Evolutionary conservation across 331 rosid genomes (phyloP).

Genomic region (Erythrophleum ivorense): DNA sequence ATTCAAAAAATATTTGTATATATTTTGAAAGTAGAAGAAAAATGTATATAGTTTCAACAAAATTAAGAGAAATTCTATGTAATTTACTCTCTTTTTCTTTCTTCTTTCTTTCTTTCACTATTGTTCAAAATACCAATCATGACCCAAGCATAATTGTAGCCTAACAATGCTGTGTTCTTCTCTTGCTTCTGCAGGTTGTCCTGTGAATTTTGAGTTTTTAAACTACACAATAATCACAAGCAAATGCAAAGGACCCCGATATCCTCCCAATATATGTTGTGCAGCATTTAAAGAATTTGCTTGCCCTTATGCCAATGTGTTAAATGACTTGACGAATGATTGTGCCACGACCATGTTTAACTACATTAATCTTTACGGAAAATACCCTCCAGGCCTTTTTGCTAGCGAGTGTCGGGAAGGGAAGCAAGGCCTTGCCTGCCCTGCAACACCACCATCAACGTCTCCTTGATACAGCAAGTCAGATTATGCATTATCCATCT

Average conservation of each 20-base stretch:
- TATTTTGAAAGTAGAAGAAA: no score
- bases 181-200: slow-evolving; percentile 73
- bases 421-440: slow-evolving; percentile 77
- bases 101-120: not conserved
- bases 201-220: slow-evolving; percentile 83
- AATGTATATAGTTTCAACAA: no score
- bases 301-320: slow-evolving; percentile 68
- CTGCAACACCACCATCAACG: slow-evolving; percentile 63
- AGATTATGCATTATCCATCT: slow-evolving; percentile 46
- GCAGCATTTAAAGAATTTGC: slow-evolving; percentile 72
- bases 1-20: no score
- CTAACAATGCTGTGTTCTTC: not conserved
- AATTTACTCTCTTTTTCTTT: no score
- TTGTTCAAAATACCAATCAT: not conserved
- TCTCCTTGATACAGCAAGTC: slow-evolving; percentile 43
- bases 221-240: slow-evolving; percentile 84
- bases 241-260: slow-evolving; percentile 90
- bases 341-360: slow-evolving; percentile 94
- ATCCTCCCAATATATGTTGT: slow-evolving; percentile 72
- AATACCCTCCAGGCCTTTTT: slow-evolving; percentile 96
- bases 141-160: not conserved
- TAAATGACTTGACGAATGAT: slow-evolving; percentile 73
- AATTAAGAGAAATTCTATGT: no score
- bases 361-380: slow-evolving; percentile 85
- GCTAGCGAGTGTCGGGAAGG: slow-evolving; percentile 76